These are phyloP conservation scores for Phytophthora cajani DNA, from an alignment of 352 stramenopile species.

Conservation along the genomic window DNA sequence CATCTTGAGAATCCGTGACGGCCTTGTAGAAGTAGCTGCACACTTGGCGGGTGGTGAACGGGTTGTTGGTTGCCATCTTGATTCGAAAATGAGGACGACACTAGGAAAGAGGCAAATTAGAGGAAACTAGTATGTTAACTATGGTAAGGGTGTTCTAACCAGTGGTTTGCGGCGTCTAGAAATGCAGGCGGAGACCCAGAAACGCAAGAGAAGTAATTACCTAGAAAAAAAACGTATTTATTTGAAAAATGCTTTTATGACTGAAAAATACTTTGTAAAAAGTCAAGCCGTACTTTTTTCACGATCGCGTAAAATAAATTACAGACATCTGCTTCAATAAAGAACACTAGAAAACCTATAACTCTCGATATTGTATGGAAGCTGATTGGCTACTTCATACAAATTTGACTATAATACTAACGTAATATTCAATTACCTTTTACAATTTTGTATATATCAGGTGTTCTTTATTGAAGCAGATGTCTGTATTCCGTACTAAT, in stretches of 20 bases:
- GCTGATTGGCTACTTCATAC: too few species aligned
- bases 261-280: background rate
- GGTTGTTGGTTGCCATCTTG: background rate
- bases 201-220: too few species aligned
- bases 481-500: background rate
- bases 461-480: too few species aligned
- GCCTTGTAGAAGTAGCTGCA: conserved; percentile 14
- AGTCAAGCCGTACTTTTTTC: background rate
- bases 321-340: too few species aligned
- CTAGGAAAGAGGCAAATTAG: background rate
- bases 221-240: too few species aligned
- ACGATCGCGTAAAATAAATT: background rate
- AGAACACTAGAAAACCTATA: too few species aligned
- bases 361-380: too few species aligned
- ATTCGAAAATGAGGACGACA: background rate
- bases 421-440: too few species aligned
- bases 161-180: background rate
- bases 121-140: background rate
- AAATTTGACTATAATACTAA: too few species aligned
- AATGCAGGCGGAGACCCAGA: too few species aligned
- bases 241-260: background rate
- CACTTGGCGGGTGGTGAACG: conserved; percentile 10
- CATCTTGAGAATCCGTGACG: conserved; percentile 10
- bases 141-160: background rate
- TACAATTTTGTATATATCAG: too few species aligned